Evolutionary conservation across 345 rosid genomes (phyloP).

Genomic region (Populus alba): DNA sequence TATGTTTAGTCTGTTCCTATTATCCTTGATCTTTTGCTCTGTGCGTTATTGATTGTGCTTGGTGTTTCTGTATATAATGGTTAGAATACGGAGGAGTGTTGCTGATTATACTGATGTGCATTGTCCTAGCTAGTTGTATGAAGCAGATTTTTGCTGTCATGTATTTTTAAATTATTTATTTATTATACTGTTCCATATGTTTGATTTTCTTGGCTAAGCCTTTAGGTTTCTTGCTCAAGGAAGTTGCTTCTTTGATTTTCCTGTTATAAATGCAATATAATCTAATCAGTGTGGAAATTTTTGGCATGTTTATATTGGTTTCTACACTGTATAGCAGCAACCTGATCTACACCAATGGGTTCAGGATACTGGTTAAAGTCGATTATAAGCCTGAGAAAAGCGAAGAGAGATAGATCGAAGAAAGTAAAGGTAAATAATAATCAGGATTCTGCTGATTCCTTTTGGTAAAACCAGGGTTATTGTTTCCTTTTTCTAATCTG

Average conservation of each 20-base stretch:
- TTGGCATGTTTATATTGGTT: slow-evolving; percentile 8
- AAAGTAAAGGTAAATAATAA: slow-evolving; percentile 39
- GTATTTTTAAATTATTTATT: too few species aligned
- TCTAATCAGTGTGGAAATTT: slow-evolving; percentile 1
- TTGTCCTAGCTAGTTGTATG: background rate
- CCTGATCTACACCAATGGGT: slow-evolving; percentile 41
- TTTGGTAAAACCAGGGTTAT: background rate
- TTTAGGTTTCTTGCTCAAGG: background rate
- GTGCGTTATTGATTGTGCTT: background rate
- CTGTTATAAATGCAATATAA: background rate
- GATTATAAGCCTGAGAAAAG: slow-evolving; percentile 35
- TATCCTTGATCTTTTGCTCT: background rate
- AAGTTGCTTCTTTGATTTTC: background rate
- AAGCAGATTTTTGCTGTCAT: background rate
- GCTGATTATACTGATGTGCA: too few species aligned
- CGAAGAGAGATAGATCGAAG: slow-evolving; percentile 39
- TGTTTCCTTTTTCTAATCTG: background rate
- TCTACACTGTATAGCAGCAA: slow-evolving; percentile 1
- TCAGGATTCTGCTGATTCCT: background rate
- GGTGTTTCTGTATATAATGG: too few species aligned
- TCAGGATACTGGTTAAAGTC: slow-evolving; percentile 55
- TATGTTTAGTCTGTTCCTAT: slow-evolving; percentile 8
- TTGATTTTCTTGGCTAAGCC: background rate
- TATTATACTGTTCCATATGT: too few species aligned
- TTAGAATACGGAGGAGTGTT: background rate